Base-by-base conservation (phyloP, 139 green algal species). In the Spirogloea muscicola region DNA sequence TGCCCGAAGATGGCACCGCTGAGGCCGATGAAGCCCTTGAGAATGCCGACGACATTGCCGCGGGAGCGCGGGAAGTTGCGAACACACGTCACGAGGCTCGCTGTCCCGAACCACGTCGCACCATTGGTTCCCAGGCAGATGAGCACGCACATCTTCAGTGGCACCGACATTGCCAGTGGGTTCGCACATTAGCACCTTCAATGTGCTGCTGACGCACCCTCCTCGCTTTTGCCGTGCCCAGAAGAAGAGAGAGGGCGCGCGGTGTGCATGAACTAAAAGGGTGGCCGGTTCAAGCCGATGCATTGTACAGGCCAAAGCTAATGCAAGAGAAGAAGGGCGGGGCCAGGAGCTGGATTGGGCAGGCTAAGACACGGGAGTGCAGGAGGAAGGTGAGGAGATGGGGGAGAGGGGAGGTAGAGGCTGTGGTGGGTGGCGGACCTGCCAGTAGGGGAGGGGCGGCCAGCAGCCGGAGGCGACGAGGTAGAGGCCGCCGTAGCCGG, bases 41-140 rank as follows among this genome's bases (percentile, higher is more conserved):
- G 70, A 13, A 92, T 76, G 62, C 91, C 91, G 34, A 96, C 89
- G 5, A 92, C 88, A 1, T 80, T 85, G 58, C 91, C 91, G 0
- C 91, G 79, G 34, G 88, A 63, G 43, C 77, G 65, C 1, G 89
- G 88, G 72, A 96, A 96, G 86, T 96, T 96, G 33, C 88, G 69
- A 10, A 80, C 55, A 25, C 21, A 57, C n/a, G 67, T 76, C 36
- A 76, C 67, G 6, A 76, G 38, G 40, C 27, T 40, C 4, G 37
- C 49, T 16, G 67, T 76, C 16, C 51, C 46, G 49, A 76, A 68
- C n/a, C n/a, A 76, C 37, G 55, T 41, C 37, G 52, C 49, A 33
- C 67, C 55, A 10, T 76, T 69, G 27, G 49, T 33, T 13, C 52
- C 67, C n/a, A 76, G 9, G 21, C 38, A 34, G 29, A 76, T 65